Conservation (phyloP, 768 basidiomycete genomes). For the Kwoniella mangroviensis region DNA sequence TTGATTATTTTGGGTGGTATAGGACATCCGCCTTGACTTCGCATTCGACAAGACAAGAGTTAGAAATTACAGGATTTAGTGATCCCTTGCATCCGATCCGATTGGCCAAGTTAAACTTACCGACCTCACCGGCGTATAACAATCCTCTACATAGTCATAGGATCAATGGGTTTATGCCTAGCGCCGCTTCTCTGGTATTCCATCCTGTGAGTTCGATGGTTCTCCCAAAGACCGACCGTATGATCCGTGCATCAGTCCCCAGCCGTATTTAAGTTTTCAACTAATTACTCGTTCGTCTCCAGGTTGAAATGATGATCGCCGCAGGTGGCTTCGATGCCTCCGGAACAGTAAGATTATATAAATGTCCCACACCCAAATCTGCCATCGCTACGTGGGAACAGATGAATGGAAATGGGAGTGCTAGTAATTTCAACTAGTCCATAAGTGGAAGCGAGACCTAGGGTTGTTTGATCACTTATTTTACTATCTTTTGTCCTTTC, state of each 20-base stretch:
- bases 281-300: slow-evolving; percentile 1
- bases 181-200: slow-evolving; percentile 54
- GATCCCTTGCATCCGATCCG: slow-evolving; percentile 34
- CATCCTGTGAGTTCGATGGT: slow-evolving; percentile 54
- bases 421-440: slow-evolving; percentile 1
- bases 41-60: slow-evolving; percentile 45
- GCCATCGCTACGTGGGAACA: slow-evolving; percentile 19
- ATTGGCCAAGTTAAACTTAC: slow-evolving; percentile 46
- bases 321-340: slow-evolving; percentile 54
- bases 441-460: background rate
- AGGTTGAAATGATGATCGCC: slow-evolving; percentile 57
- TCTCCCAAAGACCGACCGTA: background rate
- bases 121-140: slow-evolving; percentile 33
- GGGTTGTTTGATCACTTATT: too few relatives aligned
- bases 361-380: slow-evolving; percentile 41
- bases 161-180: slow-evolving; percentile 44
- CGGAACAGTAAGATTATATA: slow-evolving; percentile 51
- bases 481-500: too few relatives aligned
- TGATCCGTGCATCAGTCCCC: background rate
- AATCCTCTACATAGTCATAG: slow-evolving; percentile 16
- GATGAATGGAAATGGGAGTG: slow-evolving; percentile 15
- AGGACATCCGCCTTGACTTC: slow-evolving; percentile 44
- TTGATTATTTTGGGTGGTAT: background rate
- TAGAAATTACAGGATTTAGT: slow-evolving; percentile 51
- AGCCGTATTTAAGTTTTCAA: background rate